phyloP scores from a whole-genome alignment of 75 land plant genomes.

The Gnetum montanum region DNA sequence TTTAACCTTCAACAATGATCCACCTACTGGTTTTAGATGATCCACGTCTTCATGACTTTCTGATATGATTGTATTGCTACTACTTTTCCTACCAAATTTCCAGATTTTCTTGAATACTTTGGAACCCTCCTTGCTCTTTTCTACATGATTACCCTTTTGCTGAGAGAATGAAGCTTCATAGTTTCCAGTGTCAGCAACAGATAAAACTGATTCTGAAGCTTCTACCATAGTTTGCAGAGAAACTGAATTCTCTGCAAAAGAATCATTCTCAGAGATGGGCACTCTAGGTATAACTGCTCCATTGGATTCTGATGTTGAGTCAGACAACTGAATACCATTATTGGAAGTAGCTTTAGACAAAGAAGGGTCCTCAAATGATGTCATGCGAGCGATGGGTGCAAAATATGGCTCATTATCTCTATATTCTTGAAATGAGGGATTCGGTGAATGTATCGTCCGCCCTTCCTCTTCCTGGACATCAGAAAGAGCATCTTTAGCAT shows the following conservation, averaged over 20 bases:
- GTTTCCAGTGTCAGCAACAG: conserved; percentile 10
- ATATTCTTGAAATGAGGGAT: not conserved
- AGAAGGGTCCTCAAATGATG: conserved; percentile 51
- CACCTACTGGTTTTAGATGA: not conserved
- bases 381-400: conserved; percentile 44
- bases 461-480: not conserved
- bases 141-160: conserved; percentile 12
- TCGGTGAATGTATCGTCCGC: not conserved
- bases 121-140: conserved; percentile 57
- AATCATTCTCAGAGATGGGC: conserved; percentile 2
- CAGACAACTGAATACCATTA: conserved; percentile 1
- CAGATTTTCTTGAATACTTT: conserved; percentile 64
- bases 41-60: conserved; percentile 24
- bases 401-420: conserved; percentile 23
- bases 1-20: conserved; percentile 1
- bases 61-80: conserved; percentile 11
- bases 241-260: not conserved
- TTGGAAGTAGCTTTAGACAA: not conserved
- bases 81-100: conserved; percentile 67
- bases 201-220: conserved; percentile 4
- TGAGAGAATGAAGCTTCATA: conserved; percentile 8
- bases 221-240: conserved; percentile 1
- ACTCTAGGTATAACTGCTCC: conserved; percentile 3
- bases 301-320: not conserved
- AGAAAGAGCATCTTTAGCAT: not conserved